Evolutionary conservation across 176 grass and related monocot species (phyloP), one percentile per base, ranked within the genome.

Genomic region (Avena eriantha): DNA sequence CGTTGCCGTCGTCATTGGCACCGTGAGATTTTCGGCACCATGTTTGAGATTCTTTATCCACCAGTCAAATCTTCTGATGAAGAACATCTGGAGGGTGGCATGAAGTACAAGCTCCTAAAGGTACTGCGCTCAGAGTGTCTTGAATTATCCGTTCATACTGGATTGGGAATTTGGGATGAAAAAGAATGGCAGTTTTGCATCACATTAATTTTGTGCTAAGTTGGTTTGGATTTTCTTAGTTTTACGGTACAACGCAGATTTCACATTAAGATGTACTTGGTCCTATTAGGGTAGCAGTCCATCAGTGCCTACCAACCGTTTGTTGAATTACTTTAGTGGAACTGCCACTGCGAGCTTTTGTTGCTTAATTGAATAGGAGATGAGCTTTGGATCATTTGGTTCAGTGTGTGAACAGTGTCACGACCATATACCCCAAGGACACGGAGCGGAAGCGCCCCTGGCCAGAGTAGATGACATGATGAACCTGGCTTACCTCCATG

Each of bases 381-480:
- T 57, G 13, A 57, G 39, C 22, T 87, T 51, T 79, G 19, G 66
- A 33, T 68, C 14, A 53, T 90, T 71, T 21, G 34, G 49, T 34
- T 23, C 91, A 98, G 95, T 31, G 92, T 23, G 81, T 92, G 84
- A 91, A 93, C 3, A 88, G 67, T 72, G 76, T 95, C 21, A 83
- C 80, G 4, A 95, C 80, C 48, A 95, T 95, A 64, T 93, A 95
- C 78, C 96, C 93, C 7, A 95, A 98, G 74, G 96, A 95, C 78
- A 92, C 86, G 9, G 43, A 46, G 43, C 93, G 19, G 96, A 98
- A 53, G 96, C 93, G 19, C 93, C 93, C 31, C 89, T 89, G 0
- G 81, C 89, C 8, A 91, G 96, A 85, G 96, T 98, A 39, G 96
- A 98, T 65, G 91, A 95, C 83, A 98, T 98, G 96, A 95, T 93